Evolutionary conservation across 768 basidiomycete species (phyloP), one percentile per base, ranked within the genome.

Genomic region (Sporobolomyces pararoseus): DNA sequence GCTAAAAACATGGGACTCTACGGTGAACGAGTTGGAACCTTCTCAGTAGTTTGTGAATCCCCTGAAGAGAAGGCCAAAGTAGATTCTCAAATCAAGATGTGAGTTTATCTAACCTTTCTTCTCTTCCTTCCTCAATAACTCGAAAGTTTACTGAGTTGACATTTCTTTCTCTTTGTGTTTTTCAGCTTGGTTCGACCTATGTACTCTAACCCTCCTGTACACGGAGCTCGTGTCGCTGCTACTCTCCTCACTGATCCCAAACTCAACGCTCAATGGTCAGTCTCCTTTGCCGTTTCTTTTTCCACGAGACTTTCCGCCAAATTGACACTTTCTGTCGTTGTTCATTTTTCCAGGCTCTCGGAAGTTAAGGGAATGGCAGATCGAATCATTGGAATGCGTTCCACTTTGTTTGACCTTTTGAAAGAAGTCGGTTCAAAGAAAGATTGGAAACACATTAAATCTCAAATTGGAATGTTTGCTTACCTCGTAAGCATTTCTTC

Each of bases 1-100:
- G 96, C 96, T 47, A 99, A 99, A 76, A 95, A 95, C 78, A 92
- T 92, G 32, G 95, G 94, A 25, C 78, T 98, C 79, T 98, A 98
- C 78, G 89, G 91, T 29, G 92, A 98, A 81, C 90, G 94, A 16
- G 85, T 95, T 51, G 94, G 94, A 25, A 92, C 92, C n/a, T 82
- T 98, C 70, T 93, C 96, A 80, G 79, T 98, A 62, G 84, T 96
- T 39, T 83, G 87, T 13, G 79, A 83, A 46, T 80, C 82, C 70
- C 79, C 83, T 75, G 90, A 90, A 53, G 84, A 88, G 55, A 88
- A 88, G 55, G 90, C 90, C 54, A 84, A 88, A 57, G 86, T 95
- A 58, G 87, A 86, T 82, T 91, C 89, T 76, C 94, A 96, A 81
- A 81, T 96, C 79, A 97, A 97, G 84, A 97, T 97, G 70, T 75